Evolutionary conservation across 73 alveolate genomes (phyloP).

Genomic region (Durusdinium trenchii): DNA sequence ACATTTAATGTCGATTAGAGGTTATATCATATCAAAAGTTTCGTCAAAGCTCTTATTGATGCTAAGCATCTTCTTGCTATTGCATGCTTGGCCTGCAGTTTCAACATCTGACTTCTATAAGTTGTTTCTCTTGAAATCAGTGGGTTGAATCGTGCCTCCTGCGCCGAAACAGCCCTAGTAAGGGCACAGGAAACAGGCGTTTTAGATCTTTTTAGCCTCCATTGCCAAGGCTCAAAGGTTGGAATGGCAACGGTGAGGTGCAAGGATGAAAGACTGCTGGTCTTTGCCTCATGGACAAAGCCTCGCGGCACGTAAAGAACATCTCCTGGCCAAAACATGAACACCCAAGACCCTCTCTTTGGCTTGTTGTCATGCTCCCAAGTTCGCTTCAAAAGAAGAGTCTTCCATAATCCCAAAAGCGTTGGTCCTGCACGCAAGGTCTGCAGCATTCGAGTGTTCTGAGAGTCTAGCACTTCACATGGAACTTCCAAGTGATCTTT

Average conservation of each 20-base stretch:
- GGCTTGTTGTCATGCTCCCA: neutral
- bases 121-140: too few species aligned
- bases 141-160: too few species aligned
- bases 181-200: too few species aligned
- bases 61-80: too few species aligned
- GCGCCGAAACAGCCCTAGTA: too few species aligned
- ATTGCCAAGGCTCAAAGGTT: neutral
- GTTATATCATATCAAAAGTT: too few species aligned
- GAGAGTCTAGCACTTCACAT: neutral
- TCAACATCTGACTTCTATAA: too few species aligned
- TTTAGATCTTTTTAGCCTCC: neutral
- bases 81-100: too few species aligned
- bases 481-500: conserved; percentile 51
- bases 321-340: neutral
- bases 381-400: too few species aligned
- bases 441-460: neutral
- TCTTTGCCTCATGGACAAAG: conserved; percentile 42
- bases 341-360: neutral
- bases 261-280: neutral
- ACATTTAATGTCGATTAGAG: too few species aligned
- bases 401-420: too few species aligned
- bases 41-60: too few species aligned
- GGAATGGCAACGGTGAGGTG: conserved; percentile 59
- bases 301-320: conserved; percentile 72
- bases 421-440: neutral